Evolutionary conservation across 495 filamentous ascomycete genomes (phyloP), one percentile per base, ranked within the genome.

Genomic region (Thozetella sp.): DNA sequence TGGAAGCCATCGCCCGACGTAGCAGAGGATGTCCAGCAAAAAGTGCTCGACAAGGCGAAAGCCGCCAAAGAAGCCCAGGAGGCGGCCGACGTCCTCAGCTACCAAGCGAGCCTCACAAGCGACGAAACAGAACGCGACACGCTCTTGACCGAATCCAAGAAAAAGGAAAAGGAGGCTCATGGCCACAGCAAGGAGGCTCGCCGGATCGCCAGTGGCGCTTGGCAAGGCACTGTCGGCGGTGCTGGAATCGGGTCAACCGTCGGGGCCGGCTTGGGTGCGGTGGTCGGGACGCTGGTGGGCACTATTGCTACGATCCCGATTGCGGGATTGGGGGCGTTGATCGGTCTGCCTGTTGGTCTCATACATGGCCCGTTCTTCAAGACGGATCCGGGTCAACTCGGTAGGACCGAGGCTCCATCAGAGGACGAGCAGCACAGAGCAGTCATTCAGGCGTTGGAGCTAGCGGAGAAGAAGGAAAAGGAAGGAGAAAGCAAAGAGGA

Each of bases 351-450:
- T 20, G 55, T 53, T 6, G 64, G 64, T 2, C 60, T 60, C 10
- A 56, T 63, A 23, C 64, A 67, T 61, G 64, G 64, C 46, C 64
- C 64, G 22, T 67, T 60, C 57, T 43, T 63, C 22, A 67, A 55
- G 37, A 19, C 53, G 50, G 46, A 23, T 4, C 10, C 34, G 56
- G 40, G 55, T 37, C 26, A 37, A 34, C 54, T 53, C 1, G 26
- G 40, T 12, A 52, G 34, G 46, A 24, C 12, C 11, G 52, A 45
- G 23, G 17, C 22, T 4, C 34, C 53, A 30, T 55, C 51, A 30
- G 60, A 51, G 4, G 54, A 19, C 20, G 20, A 52, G 50, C 50
- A 52, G 50, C 50, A 52, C 22, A 22, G 15, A 22, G 50, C 50
- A 13, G 50, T 52, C 22, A 10, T 52, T 52, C 13, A 52, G 25